A percentile compares a stretch with the other conserved stretches of the same genome.
Conservation (phyloP, 2,329 filamentous ascomycete species). For the Claviceps monticola region DNA sequence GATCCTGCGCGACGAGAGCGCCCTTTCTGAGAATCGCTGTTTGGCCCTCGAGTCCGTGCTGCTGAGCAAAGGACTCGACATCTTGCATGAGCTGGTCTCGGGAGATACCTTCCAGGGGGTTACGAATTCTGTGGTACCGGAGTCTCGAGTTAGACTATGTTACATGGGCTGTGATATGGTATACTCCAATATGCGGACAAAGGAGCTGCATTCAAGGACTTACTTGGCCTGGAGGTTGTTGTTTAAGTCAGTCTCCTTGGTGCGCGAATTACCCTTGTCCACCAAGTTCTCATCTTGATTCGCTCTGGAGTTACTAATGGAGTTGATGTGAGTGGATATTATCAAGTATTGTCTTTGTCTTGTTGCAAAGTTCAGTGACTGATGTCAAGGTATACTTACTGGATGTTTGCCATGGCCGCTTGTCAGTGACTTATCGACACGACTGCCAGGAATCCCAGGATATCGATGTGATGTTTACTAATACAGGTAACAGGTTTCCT, state of each 20-base stretch:
- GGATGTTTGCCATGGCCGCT: slow-evolving; percentile 11
- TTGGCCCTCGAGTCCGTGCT: slow-evolving; percentile 46
- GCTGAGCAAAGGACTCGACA: slow-evolving; percentile 44
- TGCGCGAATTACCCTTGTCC: slow-evolving; percentile 14
- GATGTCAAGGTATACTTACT: slow-evolving; percentile 7
- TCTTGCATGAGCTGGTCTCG: slow-evolving; percentile 39
- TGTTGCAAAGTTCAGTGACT: background rate
- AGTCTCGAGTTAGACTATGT: background rate
- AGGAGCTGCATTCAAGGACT: slow-evolving; percentile 6
- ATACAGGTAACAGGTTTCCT: no score
- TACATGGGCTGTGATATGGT: background rate
- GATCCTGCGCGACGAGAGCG: slow-evolving; percentile 41
- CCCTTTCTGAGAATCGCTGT: slow-evolving; percentile 43
- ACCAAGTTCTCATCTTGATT: slow-evolving; percentile 10
- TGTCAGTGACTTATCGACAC: background rate
- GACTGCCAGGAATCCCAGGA: background rate
- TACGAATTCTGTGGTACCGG: slow-evolving; percentile 25
- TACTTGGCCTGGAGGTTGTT: slow-evolving; percentile 30
- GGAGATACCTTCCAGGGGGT: slow-evolving; percentile 35
- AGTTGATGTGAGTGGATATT: background rate
- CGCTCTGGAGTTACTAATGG: slow-evolving; percentile 9
- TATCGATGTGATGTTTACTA: background rate
- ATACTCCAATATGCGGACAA: no score
- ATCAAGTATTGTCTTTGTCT: background rate
- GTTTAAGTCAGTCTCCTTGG: slow-evolving; percentile 23